Conservation (phyloP, 805 yeast species). For the Lachancea dasiensis region DNA sequence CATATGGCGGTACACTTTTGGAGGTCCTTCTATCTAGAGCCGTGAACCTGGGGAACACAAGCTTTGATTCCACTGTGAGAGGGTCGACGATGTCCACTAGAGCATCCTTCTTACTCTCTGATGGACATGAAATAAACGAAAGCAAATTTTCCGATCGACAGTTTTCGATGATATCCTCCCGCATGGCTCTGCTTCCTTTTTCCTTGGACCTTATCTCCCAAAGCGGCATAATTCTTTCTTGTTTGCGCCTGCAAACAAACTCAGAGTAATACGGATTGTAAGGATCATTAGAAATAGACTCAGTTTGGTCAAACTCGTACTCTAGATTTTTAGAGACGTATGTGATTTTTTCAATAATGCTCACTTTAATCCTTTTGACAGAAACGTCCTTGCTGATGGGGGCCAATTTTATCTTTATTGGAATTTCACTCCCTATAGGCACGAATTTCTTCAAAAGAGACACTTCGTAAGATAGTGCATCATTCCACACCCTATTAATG, state of each 20-base stretch:
- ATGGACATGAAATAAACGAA: slow-evolving; percentile 38
- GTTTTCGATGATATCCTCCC: slow-evolving; percentile 48
- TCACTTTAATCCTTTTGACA: slow-evolving; percentile 58
- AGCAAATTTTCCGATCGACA: slow-evolving; percentile 57
- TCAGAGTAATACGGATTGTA: slow-evolving; percentile 30
- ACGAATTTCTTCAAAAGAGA: slow-evolving; percentile 67
- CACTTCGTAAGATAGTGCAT: slow-evolving; percentile 61
- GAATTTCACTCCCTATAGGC: slow-evolving; percentile 54
- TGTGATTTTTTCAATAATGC: slow-evolving; percentile 59
- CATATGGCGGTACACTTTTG: slow-evolving; percentile 30
- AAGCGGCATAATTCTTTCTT: slow-evolving; percentile 51
- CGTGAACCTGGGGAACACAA: slow-evolving; percentile 27
- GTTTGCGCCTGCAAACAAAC: slow-evolving; percentile 26
- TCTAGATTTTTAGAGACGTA: slow-evolving; percentile 52
- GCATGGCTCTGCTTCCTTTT: slow-evolving; percentile 43
- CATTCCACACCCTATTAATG: slow-evolving; percentile 71
- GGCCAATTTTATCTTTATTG: slow-evolving; percentile 55
- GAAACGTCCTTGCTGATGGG: slow-evolving; percentile 60
- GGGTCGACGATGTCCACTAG: slow-evolving; percentile 22
- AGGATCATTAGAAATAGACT: slow-evolving; percentile 28
- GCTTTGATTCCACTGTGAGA: slow-evolving; percentile 21
- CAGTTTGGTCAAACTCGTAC: slow-evolving; percentile 49
- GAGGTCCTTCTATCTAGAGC: slow-evolving; percentile 22
- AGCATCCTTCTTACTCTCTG: slow-evolving; percentile 20
- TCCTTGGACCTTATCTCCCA: slow-evolving; percentile 60